Conservation (phyloP, 257 asterid species). For the Fraxinus anomala region DNA sequence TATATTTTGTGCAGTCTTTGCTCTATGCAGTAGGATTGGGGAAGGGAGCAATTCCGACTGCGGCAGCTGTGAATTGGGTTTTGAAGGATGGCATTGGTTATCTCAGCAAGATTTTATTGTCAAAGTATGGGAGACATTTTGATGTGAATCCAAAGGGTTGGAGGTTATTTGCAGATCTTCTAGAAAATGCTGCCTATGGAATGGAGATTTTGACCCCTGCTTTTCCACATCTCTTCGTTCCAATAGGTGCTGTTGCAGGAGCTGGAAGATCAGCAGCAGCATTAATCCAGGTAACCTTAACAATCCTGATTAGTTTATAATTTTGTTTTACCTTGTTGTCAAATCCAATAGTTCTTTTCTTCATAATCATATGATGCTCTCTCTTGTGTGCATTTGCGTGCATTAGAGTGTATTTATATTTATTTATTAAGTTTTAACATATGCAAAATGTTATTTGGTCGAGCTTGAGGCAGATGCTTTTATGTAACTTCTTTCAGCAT, state of each 20-base stretch:
- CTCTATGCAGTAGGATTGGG: slow-evolving; percentile 98
- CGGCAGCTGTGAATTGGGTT: slow-evolving; percentile 98
- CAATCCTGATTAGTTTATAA: not conserved
- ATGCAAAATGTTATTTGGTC: not conserved
- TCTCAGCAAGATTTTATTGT: slow-evolving; percentile 82
- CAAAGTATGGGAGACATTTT: slow-evolving; percentile 92
- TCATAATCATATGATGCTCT: not conserved
- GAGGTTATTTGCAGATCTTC: slow-evolving; percentile 92
- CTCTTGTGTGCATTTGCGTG: not conserved
- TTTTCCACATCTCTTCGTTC: slow-evolving; percentile 94
- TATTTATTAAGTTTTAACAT: not conserved
- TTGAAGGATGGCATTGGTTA: slow-evolving; percentile 98
- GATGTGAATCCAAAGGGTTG: slow-evolving; percentile 97
- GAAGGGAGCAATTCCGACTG: slow-evolving; percentile 96
- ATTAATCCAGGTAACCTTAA: slow-evolving; percentile 70
- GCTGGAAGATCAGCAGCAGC: slow-evolving; percentile 97
- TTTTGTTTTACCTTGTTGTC: not conserved
- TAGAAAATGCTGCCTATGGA: slow-evolving; percentile 96
- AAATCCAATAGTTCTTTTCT: not conserved
- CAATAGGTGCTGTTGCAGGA: slow-evolving; percentile 93
- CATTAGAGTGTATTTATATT: not conserved
- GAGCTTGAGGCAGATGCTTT: slow-evolving; percentile 13
- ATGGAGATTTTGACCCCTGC: slow-evolving; percentile 94
- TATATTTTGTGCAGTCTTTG: slow-evolving; percentile 57
- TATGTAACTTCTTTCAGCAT: not conserved